These are phyloP conservation scores for Mortierella sp. DNA, from an alignment of 371 early-diverging fungal genomes.

Conservation along the genomic window DNA sequence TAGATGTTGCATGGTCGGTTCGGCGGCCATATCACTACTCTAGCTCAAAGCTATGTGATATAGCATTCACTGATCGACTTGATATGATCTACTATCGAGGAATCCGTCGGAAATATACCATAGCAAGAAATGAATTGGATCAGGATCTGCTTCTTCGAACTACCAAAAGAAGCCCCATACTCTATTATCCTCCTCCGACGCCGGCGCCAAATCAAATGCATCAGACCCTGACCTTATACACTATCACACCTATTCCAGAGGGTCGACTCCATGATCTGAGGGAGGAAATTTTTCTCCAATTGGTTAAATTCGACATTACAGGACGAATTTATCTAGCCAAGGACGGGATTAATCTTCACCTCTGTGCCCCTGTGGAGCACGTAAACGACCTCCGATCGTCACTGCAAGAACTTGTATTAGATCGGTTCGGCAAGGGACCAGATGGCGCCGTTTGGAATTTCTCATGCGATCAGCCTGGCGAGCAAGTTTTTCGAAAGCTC, in stretches of 20 bases:
- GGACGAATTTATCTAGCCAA: slow-evolving; percentile 75
- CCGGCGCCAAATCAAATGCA: slow-evolving; percentile 30
- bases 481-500: slow-evolving; percentile 68
- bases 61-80: background rate
- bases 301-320: slow-evolving; percentile 62
- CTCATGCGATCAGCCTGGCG: slow-evolving; percentile 64
- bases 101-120: slow-evolving; percentile 3
- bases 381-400: slow-evolving; percentile 28
- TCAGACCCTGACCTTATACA: slow-evolving; percentile 53
- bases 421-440: slow-evolving; percentile 61
- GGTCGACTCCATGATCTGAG: slow-evolving; percentile 30
- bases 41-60: background rate
- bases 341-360: slow-evolving; percentile 78
- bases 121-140: background rate
- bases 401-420: slow-evolving; percentile 29
- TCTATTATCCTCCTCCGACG: slow-evolving; percentile 35
- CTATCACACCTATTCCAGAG: slow-evolving; percentile 41
- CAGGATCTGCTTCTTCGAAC: background rate
- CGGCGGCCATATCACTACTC: background rate
- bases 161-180: slow-evolving; percentile 13
- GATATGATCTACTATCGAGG: background rate
- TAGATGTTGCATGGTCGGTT: background rate
- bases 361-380: slow-evolving; percentile 65
- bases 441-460: slow-evolving; percentile 65
- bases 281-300: slow-evolving; percentile 47